These are phyloP conservation scores for Ilyonectria robusta DNA, from an alignment of 2,329 filamentous ascomycete species.

Conservation along the genomic window DNA sequence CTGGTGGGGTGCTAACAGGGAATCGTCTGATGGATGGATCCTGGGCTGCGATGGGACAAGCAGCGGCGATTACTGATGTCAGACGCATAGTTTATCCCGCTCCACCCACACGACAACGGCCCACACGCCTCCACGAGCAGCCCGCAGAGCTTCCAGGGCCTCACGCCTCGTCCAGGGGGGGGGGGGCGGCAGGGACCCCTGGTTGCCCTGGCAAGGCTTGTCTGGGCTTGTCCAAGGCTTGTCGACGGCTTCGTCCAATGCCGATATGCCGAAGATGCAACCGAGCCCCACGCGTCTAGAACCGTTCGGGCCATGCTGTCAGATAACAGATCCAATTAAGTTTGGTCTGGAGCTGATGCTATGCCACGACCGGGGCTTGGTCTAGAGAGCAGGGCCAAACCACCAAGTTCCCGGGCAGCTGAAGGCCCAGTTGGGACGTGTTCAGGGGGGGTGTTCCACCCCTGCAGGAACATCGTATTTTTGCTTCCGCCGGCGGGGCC, in stretches of 20 bases:
- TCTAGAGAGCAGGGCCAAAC: no score
- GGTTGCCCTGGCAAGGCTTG: not conserved
- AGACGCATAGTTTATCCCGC: slow-evolving; percentile 1
- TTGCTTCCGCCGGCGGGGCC: slow-evolving; percentile 12
- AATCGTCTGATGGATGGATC: slow-evolving; percentile 20
- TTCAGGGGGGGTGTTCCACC: not conserved
- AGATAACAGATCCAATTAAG: slow-evolving; percentile 38
- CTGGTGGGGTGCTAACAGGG: not conserved
- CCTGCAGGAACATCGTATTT: slow-evolving; percentile 16
- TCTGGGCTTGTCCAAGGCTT: not conserved
- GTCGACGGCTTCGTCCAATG: slow-evolving; percentile 29
- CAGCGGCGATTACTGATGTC: not conserved
- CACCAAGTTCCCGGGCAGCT: not conserved
- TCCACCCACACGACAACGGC: slow-evolving; percentile 5
- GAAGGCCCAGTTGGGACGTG: not conserved
- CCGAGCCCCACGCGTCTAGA: slow-evolving; percentile 28
- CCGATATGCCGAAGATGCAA: slow-evolving; percentile 33
- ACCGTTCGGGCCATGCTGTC: slow-evolving; percentile 6
- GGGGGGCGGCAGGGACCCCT: not conserved
- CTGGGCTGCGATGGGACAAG: not conserved
- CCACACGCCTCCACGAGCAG: not conserved
- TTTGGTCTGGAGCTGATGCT: slow-evolving; percentile 2
- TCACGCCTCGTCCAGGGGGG: not conserved
- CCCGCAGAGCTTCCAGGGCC: not conserved
- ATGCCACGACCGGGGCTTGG: not conserved